Evolutionary conservation across 1,139 yeast species (phyloP), one percentile per base, ranked within the genome.

Genomic region (Suhomyces ambrosiae): DNA sequence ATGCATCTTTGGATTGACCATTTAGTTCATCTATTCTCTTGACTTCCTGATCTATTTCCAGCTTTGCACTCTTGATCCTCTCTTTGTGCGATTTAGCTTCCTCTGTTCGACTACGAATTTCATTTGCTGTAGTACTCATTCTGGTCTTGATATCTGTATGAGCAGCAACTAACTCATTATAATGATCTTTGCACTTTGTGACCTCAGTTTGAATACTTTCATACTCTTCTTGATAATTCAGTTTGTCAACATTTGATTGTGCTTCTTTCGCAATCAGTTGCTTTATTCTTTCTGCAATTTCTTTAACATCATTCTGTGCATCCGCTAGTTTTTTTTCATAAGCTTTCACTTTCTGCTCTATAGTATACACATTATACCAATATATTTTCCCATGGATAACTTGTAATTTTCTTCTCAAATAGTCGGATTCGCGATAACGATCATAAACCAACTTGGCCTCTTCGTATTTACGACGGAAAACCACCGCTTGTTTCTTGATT

Each of bases 361-460:
- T 56, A 10, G 60, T 61, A 3, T 56, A 54, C 15, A 74, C 79
- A 53, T 79, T 78, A 33, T 71, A 68, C 89, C 90, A 83, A 41
- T 74, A 63, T n/a, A 79, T 71, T 49, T 82, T 83, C 5, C 86
- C 92, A 42, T 77, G 75, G 11, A 78, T 52, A 13, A 65, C 47
- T 23, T 70, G 66, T 40, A 75, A 68, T 42, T 65, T 66, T 30
- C 63, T 60, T 42, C 79, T 65, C 27, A 79, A 57, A 36, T 63
- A 54, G 42, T 67, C 73, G 53, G 66, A 58, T 54, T 65, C 63
- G 56, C 55, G 57, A 71, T 71, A 63, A 60, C 65, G 60, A 52
- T 64, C 52, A 60, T 61, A 66, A 33, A 48, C 60, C 10, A 54
- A 60, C n/a, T 64, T 55, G 23, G 69, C 57, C 38, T 64, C 63